Evolutionary conservation across 2,329 filamentous ascomycete species (phyloP).

Genomic region (Aureobasidium sp.): DNA sequence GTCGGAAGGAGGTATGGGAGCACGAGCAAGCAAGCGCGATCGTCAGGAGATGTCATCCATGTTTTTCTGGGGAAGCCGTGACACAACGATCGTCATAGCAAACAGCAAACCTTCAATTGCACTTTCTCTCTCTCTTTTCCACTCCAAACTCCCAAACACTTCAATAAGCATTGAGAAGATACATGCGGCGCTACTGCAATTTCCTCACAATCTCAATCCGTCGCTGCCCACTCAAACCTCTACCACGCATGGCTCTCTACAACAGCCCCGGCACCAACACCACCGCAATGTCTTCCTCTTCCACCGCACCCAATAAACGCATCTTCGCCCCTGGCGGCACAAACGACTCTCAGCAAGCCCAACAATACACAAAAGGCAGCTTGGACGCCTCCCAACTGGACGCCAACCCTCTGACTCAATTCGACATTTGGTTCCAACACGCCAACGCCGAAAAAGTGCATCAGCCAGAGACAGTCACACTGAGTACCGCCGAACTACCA

Average conservation of each 20-base stretch:
- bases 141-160: not conserved
- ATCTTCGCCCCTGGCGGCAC: slow-evolving; percentile 57
- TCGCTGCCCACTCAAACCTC: not conserved
- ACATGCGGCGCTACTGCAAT: slow-evolving; percentile 1
- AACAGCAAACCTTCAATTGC: not conserved
- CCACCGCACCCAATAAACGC: slow-evolving; percentile 23
- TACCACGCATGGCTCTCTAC: slow-evolving; percentile 4
- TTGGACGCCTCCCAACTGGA: slow-evolving; percentile 55
- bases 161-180: not conserved
- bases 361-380: slow-evolving; percentile 63
- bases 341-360: slow-evolving; percentile 54
- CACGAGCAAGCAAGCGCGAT: not conserved
- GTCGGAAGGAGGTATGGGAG: not conserved
- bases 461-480: slow-evolving; percentile 80
- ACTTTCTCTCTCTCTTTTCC: not conserved
- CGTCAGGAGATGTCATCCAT: not conserved
- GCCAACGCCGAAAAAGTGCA: slow-evolving; percentile 54
- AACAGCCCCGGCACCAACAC: not conserved
- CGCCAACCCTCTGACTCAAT: slow-evolving; percentile 66
- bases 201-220: not conserved
- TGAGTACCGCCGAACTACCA: slow-evolving; percentile 77
- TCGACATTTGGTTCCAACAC: slow-evolving; percentile 79
- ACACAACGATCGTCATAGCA: slow-evolving; percentile 3
- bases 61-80: slow-evolving; percentile 4
- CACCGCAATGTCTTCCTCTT: not conserved